These are phyloP conservation scores for Lactarius akahatsu DNA, from an alignment of 768 basidiomycete species.

Conservation along the genomic window DNA sequence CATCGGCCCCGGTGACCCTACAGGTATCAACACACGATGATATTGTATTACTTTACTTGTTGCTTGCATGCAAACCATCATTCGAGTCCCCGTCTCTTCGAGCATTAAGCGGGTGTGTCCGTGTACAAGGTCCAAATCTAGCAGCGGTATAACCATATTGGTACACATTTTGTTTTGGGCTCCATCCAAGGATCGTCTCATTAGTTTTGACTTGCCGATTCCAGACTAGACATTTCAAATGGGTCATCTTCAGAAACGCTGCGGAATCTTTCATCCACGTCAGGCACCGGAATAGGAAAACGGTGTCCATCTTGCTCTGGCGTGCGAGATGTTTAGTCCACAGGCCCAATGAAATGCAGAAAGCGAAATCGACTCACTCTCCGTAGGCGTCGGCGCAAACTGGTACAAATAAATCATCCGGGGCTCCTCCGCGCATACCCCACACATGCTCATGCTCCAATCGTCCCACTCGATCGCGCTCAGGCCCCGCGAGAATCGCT, in stretches of 20 bases:
- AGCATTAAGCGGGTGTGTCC: constrained; percentile 12
- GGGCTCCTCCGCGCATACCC: constrained; percentile 22
- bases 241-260: constrained; percentile 7
- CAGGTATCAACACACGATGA: constrained; percentile 15
- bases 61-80: neutral
- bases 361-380: constrained; percentile 19
- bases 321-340: neutral
- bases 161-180: constrained; percentile 1
- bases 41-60: constrained; percentile 1
- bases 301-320: constrained; percentile 27
- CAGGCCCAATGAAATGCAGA: neutral
- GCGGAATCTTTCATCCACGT: constrained; percentile 28
- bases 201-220: neutral
- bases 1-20: constrained; percentile 40
- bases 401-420: constrained; percentile 26
- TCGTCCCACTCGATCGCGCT: constrained; percentile 27
- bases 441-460: constrained; percentile 25
- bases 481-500: constrained; percentile 20
- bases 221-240: constrained; percentile 8
- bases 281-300: constrained; percentile 25
- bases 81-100: neutral
- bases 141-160: constrained; percentile 2
- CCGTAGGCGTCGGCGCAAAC: constrained; percentile 27
- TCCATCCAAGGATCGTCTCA: neutral
- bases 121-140: constrained; percentile 3